Base-by-base conservation (phyloP, 345 rosid genomes). In the Citrus australasica region DNA sequence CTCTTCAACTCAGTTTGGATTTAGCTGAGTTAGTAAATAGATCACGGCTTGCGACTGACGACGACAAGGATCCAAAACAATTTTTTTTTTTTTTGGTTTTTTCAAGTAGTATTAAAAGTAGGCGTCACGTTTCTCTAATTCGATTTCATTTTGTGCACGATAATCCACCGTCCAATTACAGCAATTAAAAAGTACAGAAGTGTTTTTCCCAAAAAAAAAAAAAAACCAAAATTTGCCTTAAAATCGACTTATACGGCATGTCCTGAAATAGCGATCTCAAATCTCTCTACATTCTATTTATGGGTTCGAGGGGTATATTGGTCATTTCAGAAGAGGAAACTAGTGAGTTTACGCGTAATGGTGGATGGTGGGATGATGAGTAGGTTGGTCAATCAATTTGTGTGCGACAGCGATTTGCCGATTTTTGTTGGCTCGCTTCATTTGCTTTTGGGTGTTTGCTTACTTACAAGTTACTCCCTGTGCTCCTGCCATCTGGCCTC, bases 401-500 rank as follows among this genome's bases (percentile, higher is more conserved):
- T 14, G 0, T 60, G 17, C 4, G 51, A 46, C 51, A 13, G 51
- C 13, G 48, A 70, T 61, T 10, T 22, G 76, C 24, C 32, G 2
- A 58, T n/a, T 25, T 3, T 27, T 4, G 58, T n/a, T 35, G 28
- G 77, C 16, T 64, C 67, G 9, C 46, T 14, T 2, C 30, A 5
- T 69, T 8, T 65, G 33, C 63, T 35, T 30, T 37, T 3, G 37
- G 37, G 25, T 25, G 9, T 69, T 40, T 65, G 33, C 63, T 74
- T 37, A 6, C 81, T 78, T 82, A 2, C n/a, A 69, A 58, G 69
- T 74, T 7, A 82, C 82, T 58, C 65, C 25, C 74, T 59, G 1
- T 58, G 16, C 58, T 19, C 13, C 60, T 62, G 81, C 75, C 78
- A 67, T 46, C 30, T 61, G 75, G n/a, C 63, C 4, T 16, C 10